phyloP scores from a whole-genome alignment of 1,284 basidiomycete species.

The Athelia sp. region DNA sequence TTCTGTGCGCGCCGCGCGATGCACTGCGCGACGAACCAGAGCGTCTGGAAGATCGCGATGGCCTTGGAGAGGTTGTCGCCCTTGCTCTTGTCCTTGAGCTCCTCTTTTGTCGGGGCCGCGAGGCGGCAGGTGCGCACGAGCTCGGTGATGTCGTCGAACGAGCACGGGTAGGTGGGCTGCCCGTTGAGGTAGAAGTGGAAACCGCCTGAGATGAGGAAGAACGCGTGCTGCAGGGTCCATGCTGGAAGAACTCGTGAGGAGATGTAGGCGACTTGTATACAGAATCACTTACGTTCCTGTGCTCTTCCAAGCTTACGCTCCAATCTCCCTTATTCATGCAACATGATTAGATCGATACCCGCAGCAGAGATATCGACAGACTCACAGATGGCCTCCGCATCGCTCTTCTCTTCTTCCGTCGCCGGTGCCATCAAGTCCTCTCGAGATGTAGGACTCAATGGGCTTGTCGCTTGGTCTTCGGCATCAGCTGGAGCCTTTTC shows the following conservation, averaged over 20 bases:
- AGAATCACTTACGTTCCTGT: too few relatives aligned
- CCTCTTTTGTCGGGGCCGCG: slow-evolving; percentile 1
- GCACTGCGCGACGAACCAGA: slow-evolving; percentile 5
- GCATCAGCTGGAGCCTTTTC: too few relatives aligned
- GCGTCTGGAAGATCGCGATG: slow-evolving; percentile 1
- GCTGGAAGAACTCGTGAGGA: not conserved
- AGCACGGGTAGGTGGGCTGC: not conserved
- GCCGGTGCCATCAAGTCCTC: too few relatives aligned
- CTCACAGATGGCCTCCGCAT: too few relatives aligned
- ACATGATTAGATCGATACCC: too few relatives aligned
- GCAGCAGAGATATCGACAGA: too few relatives aligned
- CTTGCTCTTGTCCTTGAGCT: slow-evolving; percentile 9
- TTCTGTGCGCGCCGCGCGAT: not conserved
- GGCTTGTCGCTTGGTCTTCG: too few relatives aligned
- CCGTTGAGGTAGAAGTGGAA: not conserved
- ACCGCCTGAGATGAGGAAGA: not conserved
- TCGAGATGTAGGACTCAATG: too few relatives aligned
- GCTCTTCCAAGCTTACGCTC: too few relatives aligned
- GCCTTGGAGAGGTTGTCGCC: slow-evolving; percentile 6
- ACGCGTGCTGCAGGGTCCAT: slow-evolving; percentile 5
- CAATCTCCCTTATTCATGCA: too few relatives aligned
- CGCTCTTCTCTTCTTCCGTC: too few relatives aligned
- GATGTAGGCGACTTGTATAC: too few relatives aligned
- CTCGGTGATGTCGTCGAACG: not conserved
- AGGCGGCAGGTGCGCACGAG: not conserved